Conservation (phyloP, 1,284 basidiomycete species). For the Ganoderma boninense region DNA sequence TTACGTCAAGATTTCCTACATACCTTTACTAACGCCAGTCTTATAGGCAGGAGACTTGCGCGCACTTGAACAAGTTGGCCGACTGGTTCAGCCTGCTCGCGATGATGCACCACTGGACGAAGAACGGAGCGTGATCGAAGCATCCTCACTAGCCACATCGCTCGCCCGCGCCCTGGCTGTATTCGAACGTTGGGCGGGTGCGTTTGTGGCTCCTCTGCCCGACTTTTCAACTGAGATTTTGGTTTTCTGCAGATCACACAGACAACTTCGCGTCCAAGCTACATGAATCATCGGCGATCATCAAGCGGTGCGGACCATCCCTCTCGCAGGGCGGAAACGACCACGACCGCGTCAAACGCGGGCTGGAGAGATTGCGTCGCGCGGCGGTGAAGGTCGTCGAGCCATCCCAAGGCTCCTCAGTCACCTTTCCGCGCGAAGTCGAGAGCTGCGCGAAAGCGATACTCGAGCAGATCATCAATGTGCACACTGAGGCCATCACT, state of each 20-base stretch:
- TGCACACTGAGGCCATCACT: conserved; percentile 42
- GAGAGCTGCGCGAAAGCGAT: conserved; percentile 27
- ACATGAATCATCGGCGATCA: conserved; percentile 16
- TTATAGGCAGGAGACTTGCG: conserved; percentile 58
- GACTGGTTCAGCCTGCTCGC: conserved; percentile 43
- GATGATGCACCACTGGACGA: conserved; percentile 24
- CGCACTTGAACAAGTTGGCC: conserved; percentile 56
- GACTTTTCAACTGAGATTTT: too few species aligned
- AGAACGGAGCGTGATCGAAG: conserved; percentile 41
- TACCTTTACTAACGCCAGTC: not conserved
- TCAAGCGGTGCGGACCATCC: conserved; percentile 22
- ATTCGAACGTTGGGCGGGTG: conserved; percentile 43
- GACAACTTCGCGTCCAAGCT: conserved; percentile 24
- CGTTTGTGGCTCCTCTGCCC: conserved; percentile 6
- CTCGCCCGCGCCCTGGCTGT: conserved; percentile 54
- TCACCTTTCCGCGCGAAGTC: conserved; percentile 20
- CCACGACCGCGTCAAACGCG: conserved; percentile 61
- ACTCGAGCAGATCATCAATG: conserved; percentile 43
- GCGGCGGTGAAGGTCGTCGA: conserved; percentile 57
- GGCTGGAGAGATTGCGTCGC: conserved; percentile 66
- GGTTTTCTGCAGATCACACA: too few species aligned
- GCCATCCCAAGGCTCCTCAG: conserved; percentile 16
- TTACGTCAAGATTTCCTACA: not conserved
- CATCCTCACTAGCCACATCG: conserved; percentile 49
- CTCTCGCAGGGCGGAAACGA: conserved; percentile 29